These are phyloP conservation scores for Aspergillus hiratsukae DNA, from an alignment of 2,329 filamentous ascomycete species.

Conservation along the genomic window DNA sequence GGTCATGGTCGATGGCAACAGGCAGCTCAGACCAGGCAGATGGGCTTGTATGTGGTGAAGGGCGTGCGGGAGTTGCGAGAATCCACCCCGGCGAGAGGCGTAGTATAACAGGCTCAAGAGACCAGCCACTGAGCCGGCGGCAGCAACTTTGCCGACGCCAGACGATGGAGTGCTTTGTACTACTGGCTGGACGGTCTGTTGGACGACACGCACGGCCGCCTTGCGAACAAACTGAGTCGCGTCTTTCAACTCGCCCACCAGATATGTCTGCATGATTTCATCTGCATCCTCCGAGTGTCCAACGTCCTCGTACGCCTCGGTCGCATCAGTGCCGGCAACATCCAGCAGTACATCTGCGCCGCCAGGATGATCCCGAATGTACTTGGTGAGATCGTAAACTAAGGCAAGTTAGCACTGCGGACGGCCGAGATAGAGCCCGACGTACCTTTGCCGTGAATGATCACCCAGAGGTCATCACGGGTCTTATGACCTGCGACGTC, in stretches of 20 bases:
- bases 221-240: constrained; percentile 13
- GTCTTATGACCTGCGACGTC: constrained; percentile 49
- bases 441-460: constrained; percentile 53
- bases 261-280: constrained; percentile 36
- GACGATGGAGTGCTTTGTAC: not conserved
- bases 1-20: not conserved
- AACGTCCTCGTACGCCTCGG: constrained; percentile 40
- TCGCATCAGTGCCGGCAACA: constrained; percentile 40
- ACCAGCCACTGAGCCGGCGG: constrained; percentile 1
- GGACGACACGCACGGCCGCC: constrained; percentile 17
- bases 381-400: constrained; percentile 59
- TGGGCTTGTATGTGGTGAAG: not conserved
- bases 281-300: constrained; percentile 45
- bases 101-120: not conserved
- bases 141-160: not conserved
- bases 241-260: constrained; percentile 33
- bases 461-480: constrained; percentile 50
- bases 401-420: not conserved
- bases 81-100: not conserved
- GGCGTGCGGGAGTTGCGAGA: not conserved
- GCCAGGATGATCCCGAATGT: constrained; percentile 55
- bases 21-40: not conserved
- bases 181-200: constrained; percentile 4
- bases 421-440: not conserved
- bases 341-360: constrained; percentile 38